Conservation (phyloP, 345 rosid species). For the Populus nigra region DNA sequence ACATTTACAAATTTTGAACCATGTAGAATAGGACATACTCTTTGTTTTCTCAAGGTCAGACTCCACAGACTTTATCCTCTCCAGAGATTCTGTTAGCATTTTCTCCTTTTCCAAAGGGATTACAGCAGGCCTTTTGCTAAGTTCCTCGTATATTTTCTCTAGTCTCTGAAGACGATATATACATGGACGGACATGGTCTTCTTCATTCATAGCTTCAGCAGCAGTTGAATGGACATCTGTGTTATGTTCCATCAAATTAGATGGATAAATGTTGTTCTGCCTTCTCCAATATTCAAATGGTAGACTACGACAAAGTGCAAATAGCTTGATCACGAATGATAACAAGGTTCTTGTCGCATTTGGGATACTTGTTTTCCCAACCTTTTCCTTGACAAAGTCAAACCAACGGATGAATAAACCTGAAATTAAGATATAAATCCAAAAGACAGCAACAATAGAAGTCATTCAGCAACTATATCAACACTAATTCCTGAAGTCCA, state of each 20-base stretch:
- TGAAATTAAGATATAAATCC: slow-evolving; percentile 28
- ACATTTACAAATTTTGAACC: background rate
- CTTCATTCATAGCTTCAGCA: slow-evolving; percentile 35
- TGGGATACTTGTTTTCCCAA: slow-evolving; percentile 40
- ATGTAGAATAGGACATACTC: slow-evolving; percentile 35
- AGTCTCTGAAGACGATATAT: slow-evolving; percentile 70
- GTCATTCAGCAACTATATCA: background rate
- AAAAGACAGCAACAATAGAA: background rate
- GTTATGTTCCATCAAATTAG: slow-evolving; percentile 37
- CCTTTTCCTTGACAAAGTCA: slow-evolving; percentile 39
- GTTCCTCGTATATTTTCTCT: slow-evolving; percentile 61
- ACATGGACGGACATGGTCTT: slow-evolving; percentile 55
- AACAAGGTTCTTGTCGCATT: slow-evolving; percentile 33
- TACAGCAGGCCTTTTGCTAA: slow-evolving; percentile 57
- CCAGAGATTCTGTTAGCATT: slow-evolving; percentile 71
- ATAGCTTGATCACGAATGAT: slow-evolving; percentile 46
- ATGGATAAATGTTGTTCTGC: slow-evolving; percentile 44
- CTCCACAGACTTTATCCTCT: slow-evolving; percentile 83
- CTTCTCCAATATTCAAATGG: slow-evolving; percentile 53
- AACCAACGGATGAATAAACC: slow-evolving; percentile 46
- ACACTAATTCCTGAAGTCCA: background rate
- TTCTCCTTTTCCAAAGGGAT: slow-evolving; percentile 83
- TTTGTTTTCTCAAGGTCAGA: slow-evolving; percentile 87
- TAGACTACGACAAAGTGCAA: slow-evolving; percentile 38
- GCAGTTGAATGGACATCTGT: slow-evolving; percentile 23